Evolutionary conservation across 1,284 basidiomycete genomes (phyloP).

Genomic region (Ustilago esculenta): DNA sequence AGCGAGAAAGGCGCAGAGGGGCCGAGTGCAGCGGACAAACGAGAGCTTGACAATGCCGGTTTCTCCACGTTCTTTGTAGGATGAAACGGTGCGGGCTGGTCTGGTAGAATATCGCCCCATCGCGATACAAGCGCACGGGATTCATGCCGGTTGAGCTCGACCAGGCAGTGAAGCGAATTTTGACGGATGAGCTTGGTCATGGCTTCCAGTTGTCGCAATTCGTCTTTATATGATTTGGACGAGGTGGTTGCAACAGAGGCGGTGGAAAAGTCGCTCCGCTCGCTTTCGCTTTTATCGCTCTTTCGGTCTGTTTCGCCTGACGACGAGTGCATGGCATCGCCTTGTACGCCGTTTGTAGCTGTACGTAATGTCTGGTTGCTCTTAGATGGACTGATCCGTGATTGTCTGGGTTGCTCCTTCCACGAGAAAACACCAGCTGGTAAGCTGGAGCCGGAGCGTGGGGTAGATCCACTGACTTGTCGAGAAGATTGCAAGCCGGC

Average conservation of each 20-base stretch:
- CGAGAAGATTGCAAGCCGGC: slow-evolving; percentile 2
- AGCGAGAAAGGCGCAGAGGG: slow-evolving; percentile 7
- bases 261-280: slow-evolving; percentile 35
- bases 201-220: slow-evolving; percentile 22
- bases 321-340: slow-evolving; percentile 8
- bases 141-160: slow-evolving; percentile 26
- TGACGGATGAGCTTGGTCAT: slow-evolving; percentile 29
- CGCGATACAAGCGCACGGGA: slow-evolving; percentile 13
- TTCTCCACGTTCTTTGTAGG: neutral
- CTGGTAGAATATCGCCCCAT: slow-evolving; percentile 29
- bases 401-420: neutral
- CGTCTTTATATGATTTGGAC: slow-evolving; percentile 14
- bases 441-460: slow-evolving; percentile 7
- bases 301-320: slow-evolving; percentile 24
- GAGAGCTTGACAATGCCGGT: neutral
- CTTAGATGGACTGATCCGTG: neutral
- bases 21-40: slow-evolving; percentile 1
- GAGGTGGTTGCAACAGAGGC: slow-evolving; percentile 8
- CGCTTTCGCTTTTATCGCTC: slow-evolving; percentile 42
- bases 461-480: neutral
- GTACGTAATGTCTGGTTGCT: neutral
- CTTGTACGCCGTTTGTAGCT: neutral
- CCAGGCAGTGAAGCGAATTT: slow-evolving; percentile 25
- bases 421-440: slow-evolving; percentile 22
- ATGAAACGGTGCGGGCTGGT: slow-evolving; percentile 1